Evolutionary conservation across 1,139 yeast species (phyloP).

Genomic region (Meyerozyma elateridarum): DNA sequence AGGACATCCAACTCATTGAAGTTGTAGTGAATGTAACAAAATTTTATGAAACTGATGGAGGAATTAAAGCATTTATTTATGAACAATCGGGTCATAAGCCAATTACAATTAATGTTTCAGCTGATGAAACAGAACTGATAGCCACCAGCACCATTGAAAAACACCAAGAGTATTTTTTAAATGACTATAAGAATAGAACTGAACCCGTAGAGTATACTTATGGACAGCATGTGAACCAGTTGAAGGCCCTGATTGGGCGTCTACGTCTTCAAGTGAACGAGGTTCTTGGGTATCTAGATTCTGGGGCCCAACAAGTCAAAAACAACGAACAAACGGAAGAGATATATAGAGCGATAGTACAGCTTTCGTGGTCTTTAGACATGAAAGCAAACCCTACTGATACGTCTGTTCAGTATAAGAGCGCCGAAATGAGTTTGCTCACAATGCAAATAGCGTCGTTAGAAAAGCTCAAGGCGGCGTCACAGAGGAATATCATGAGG

Average conservation of each 20-base stretch:
- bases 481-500: slow-evolving; percentile 14
- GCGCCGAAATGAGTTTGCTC: slow-evolving; percentile 26
- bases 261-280: slow-evolving; percentile 17
- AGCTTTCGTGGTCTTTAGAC: slow-evolving; percentile 18
- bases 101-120: slow-evolving; percentile 13
- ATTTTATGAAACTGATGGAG: slow-evolving; percentile 8
- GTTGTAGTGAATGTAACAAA: slow-evolving; percentile 6
- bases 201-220: slow-evolving; percentile 8
- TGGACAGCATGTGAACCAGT: slow-evolving; percentile 13
- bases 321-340: slow-evolving; percentile 12
- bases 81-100: neutral
- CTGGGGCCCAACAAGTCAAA: slow-evolving; percentile 7
- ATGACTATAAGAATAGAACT: slow-evolving; percentile 5
- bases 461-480: slow-evolving; percentile 20
- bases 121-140: slow-evolving; percentile 23
- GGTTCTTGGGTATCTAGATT: slow-evolving; percentile 18
- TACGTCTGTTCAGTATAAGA: slow-evolving; percentile 15
- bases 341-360: slow-evolving; percentile 22
- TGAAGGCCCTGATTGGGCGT: slow-evolving; percentile 19
- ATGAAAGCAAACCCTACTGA: slow-evolving; percentile 4
- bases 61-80: slow-evolving; percentile 2
- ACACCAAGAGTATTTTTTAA: slow-evolving; percentile 17
- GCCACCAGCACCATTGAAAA: slow-evolving; percentile 25
- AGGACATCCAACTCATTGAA: slow-evolving; percentile 1
- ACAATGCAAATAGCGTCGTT: slow-evolving; percentile 25